These are phyloP conservation scores for Leccinum sublutescens DNA, from an alignment of 768 basidiomycete species.

Conservation along the genomic window DNA sequence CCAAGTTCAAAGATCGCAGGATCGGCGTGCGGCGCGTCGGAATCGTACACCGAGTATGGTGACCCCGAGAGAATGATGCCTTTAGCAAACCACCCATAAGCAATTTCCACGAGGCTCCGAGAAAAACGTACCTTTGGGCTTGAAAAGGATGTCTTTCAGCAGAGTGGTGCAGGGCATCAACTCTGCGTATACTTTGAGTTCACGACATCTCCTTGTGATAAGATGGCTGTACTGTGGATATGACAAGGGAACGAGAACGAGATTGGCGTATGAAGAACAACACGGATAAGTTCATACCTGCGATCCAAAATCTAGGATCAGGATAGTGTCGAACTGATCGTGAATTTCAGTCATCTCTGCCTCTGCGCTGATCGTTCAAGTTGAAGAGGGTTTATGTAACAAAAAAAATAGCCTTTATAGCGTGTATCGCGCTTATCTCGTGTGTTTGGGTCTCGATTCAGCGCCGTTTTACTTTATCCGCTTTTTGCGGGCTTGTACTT, in stretches of 20 bases:
- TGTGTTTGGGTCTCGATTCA: too few relatives aligned
- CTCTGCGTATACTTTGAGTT: slow-evolving; percentile 96
- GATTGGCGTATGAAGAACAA: slow-evolving; percentile 10
- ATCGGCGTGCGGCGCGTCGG: slow-evolving; percentile 91
- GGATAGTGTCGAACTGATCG: slow-evolving; percentile 92
- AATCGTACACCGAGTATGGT: slow-evolving; percentile 96
- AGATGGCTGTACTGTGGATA: slow-evolving; percentile 85
- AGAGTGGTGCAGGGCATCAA: slow-evolving; percentile 95
- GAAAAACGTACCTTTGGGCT: slow-evolving; percentile 74
- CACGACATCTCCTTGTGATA: slow-evolving; percentile 96
- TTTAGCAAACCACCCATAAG: slow-evolving; percentile 21
- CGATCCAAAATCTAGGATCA: slow-evolving; percentile 96
- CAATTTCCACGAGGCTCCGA: not conserved
- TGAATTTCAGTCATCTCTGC: slow-evolving; percentile 79
- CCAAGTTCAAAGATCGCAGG: slow-evolving; percentile 84
- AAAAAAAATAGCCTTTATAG: too few relatives aligned
- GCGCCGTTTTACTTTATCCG: too few relatives aligned
- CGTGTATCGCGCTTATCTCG: too few relatives aligned
- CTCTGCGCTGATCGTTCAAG: not conserved
- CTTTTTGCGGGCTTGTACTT: too few relatives aligned
- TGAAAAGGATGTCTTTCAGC: slow-evolving; percentile 84
- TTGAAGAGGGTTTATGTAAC: too few relatives aligned
- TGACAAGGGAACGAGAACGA: not conserved
- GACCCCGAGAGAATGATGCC: slow-evolving; percentile 98
- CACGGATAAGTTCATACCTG: slow-evolving; percentile 55